Percentiles rank a stretch among this genome's conserved stretches.
Conservation (phyloP, 495 filamentous ascomycete species). For the Neurospora tetraspora region DNA sequence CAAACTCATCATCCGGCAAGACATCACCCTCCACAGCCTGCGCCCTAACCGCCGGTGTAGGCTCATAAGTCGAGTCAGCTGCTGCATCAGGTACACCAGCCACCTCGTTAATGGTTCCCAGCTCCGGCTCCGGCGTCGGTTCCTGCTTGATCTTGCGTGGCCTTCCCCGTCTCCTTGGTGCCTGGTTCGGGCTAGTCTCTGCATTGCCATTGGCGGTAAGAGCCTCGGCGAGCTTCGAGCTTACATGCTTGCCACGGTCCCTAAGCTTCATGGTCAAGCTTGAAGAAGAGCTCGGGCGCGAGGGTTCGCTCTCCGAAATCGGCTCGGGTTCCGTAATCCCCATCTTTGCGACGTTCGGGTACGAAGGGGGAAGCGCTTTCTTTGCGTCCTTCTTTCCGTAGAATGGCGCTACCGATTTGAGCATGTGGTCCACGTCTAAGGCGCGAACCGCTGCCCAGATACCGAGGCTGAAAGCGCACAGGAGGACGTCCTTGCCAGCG, state of each 20-base stretch:
- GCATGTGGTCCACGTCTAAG: constrained; percentile 32
- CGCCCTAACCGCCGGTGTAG: constrained; percentile 12
- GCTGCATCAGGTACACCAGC: not conserved
- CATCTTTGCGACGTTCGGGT: not conserved
- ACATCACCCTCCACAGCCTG: constrained; percentile 21
- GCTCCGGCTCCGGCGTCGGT: constrained; percentile 13
- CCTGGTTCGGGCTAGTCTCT: not conserved
- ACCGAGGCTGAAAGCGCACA: constrained; percentile 41
- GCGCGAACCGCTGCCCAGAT: constrained; percentile 43
- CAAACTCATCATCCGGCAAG: constrained; percentile 23
- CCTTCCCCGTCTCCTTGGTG: constrained; percentile 12
- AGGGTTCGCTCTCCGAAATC: not conserved
- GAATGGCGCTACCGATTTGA: constrained; percentile 12
- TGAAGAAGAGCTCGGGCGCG: not conserved
- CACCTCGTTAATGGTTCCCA: constrained; percentile 9
- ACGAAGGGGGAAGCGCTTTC: not conserved
- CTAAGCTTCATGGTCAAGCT: not conserved
- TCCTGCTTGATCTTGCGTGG: constrained; percentile 21
- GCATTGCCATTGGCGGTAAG: not conserved
- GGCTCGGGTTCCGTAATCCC: not conserved
- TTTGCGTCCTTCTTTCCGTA: not conserved
- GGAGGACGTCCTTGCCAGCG: constrained; percentile 40
- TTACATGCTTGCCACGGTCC: not conserved
- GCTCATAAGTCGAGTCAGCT: constrained; percentile 19
- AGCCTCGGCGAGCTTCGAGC: not conserved